Conservation (phyloP, 2,329 filamentous ascomycete genomes). For the Fusarium domesticum region DNA sequence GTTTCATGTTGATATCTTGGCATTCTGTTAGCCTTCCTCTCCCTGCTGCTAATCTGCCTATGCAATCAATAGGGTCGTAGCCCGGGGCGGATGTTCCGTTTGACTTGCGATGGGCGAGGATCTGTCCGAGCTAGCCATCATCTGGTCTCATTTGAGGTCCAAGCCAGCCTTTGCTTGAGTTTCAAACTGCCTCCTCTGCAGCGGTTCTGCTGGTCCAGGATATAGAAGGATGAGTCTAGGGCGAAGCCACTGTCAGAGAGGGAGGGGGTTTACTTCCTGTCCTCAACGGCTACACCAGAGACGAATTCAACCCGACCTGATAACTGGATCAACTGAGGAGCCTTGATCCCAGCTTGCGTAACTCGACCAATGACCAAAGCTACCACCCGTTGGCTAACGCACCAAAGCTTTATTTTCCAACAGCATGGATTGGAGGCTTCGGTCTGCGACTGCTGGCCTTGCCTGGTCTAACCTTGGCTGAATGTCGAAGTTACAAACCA, state of each 20-base stretch:
- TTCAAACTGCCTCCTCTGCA: background rate
- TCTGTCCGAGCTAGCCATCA: background rate
- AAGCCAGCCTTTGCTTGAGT: background rate
- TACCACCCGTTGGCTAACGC: background rate
- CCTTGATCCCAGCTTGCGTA: background rate
- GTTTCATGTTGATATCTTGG: constrained; percentile 23
- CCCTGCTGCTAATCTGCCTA: background rate
- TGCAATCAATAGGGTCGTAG: background rate
- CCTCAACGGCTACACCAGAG: too few relatives aligned
- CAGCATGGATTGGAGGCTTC: background rate
- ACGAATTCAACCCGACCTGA: background rate
- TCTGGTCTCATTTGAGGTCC: background rate
- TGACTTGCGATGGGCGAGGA: constrained; percentile 5
- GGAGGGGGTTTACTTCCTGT: constrained; percentile 12
- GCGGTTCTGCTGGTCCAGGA: constrained; percentile 1
- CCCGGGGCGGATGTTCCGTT: constrained; percentile 5
- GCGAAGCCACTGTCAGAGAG: constrained; percentile 24
- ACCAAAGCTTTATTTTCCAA: background rate
- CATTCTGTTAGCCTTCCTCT: constrained; percentile 4
- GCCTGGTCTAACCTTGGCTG: background rate
- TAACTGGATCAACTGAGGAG: background rate
- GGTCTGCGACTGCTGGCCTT: background rate
- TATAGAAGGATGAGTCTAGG: constrained; percentile 13
- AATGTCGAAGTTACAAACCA: background rate
- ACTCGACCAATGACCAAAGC: background rate